Evolutionary conservation across 2,329 filamentous ascomycete genomes (phyloP), one percentile per base, ranked within the genome.

Genomic region (Lachnellula subtilissima): DNA sequence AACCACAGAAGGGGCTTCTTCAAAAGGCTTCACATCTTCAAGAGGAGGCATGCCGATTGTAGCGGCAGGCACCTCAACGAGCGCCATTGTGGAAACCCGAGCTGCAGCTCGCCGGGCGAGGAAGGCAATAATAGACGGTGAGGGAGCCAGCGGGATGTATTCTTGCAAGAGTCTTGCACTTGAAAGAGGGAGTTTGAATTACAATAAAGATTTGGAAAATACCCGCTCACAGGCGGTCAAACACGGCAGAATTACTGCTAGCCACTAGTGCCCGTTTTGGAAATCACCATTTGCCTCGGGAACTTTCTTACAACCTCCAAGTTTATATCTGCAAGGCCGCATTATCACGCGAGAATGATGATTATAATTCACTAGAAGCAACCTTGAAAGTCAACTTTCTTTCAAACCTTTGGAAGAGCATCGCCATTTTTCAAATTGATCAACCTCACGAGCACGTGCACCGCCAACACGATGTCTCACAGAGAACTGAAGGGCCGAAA

Each of bases 401-500:
- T 32, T 12, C 9, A 32, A 12, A 11, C 9, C 28, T 32, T 32
- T 32, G 28, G 28, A 32, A 32, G 28, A 32, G 28, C 11, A 9
- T 32, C 28, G 28, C 28, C 28, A 32, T 32, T 4, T 12, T 32
- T 32, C 28, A 11, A 4, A 32, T 32, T 32, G 9, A 32, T 32
- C 28, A 32, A 32, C 28, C 28, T 32, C 12, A 32, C 28, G 28
- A 11, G 22, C 22, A 17, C 39, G 22, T 32, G 19, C 28, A 9
- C 14, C 8, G 15, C 37, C 37, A 40, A 36, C 11, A 45, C 40
- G 12, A 69, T 69, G 67, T 55, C 68, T 55, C 67, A 72, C 28
- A 65, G 65, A 49, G 61, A 71, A 36, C 74, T 84, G 49, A 92
- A 89, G 72, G 74, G 74, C 59, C 82, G 87, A 48, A 80, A 74